Evolutionary conservation across 208 protist genomes (phyloP).

Genomic region (Leishmania aethiopica): DNA sequence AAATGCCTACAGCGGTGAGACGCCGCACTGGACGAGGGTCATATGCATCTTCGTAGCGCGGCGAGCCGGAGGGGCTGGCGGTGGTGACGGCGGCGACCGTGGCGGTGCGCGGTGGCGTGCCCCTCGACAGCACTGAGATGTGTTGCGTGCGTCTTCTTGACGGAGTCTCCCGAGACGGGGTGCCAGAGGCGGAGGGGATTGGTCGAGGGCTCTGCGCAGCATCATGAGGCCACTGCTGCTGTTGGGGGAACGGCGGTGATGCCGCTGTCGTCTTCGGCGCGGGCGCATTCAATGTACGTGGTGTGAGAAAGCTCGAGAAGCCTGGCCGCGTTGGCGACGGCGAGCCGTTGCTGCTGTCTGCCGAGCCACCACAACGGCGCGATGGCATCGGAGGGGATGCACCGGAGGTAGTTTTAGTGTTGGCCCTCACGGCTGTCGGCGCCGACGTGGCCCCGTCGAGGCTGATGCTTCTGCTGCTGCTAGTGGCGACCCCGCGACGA

Average conservation of each 20-base stretch:
- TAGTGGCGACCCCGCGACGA: background rate
- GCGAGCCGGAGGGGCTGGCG: background rate
- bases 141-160: background rate
- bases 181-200: background rate
- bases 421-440: background rate
- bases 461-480: background rate
- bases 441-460: background rate
- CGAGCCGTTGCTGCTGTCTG: background rate
- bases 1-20: background rate
- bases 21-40: background rate
- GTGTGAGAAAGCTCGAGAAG: conserved; percentile 2
- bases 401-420: background rate
- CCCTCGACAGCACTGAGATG: background rate
- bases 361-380: background rate
- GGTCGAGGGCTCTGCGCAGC: background rate
- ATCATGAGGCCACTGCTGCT: background rate
- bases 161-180: conserved; percentile 1
- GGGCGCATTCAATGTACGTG: conserved; percentile 1
- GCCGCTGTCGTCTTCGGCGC: background rate
- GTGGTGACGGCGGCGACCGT: background rate
- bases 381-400: conserved; percentile 2
- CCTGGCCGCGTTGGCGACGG: conserved; percentile 6
- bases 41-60: background rate
- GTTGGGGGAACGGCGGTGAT: background rate
- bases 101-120: conserved; percentile 1